Base-by-base conservation (phyloP, 73 alveolate genomes). In the Tetrahymena elliotti region DNA sequence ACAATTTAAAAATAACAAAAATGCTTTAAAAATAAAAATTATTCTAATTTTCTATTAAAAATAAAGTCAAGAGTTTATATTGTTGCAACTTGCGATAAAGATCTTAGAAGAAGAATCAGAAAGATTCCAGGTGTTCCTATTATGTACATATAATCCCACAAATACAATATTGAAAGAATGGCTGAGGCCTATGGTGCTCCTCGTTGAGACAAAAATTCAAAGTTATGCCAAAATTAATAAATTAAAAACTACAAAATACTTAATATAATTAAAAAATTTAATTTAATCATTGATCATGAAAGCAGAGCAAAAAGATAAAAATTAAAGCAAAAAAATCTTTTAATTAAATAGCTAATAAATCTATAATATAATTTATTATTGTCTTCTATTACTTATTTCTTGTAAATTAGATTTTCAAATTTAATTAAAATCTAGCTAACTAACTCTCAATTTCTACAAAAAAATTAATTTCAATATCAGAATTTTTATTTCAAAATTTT, bases 11-110 rank as follows among this genome's bases (percentile, higher is more conserved):
- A 40, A 40, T 40, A 40, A 10, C 54, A 10, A 10, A 40, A 8
- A 40, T 40, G 20, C 54, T 40, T 40, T 40, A 40, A 10, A 10
- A 27, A 2, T 68, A 1, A 27, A 13, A 7, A 12, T 41, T 47
- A 18, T 18, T 18, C 20, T 47, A 27, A 18, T 47, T 68, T 27
- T 68, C 38, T 27, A 22, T 68, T 22, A 0, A 27, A 68, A 54
- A 7, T 24, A 68, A 27, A 97, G 94, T 99, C 98, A 96, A 97
- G 99, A 93, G 98, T 99, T 93, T 99, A 96, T 96, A 99, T 99
- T 83, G 99, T 99, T 27, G 99, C 99, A 54, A 99, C 99, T 83
- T 98, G 99, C 96, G 99, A 99, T 98, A 99, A 99, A 96, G 99
- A 99, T 94, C 94, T 96, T 6, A 98, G 98, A 94, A 97, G 99